A percentile compares a stretch with the other conserved stretches of the same genome.
Evolutionary conservation across 2,329 filamentous ascomycete genomes (phyloP).

Genomic region (Colletotrichum aenigma): DNA sequence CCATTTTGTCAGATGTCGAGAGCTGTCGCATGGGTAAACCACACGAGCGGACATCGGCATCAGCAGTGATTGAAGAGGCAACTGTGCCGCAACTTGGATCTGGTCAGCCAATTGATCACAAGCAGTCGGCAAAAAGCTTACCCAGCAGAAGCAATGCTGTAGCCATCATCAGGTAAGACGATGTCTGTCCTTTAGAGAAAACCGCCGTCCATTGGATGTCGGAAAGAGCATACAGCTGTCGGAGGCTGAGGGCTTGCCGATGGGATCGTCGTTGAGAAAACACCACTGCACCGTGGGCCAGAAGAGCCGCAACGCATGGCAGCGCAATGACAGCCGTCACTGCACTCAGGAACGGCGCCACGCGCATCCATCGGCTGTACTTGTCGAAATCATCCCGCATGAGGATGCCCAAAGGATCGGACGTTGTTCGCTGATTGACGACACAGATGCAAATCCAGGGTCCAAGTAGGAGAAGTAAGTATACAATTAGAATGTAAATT

Average conservation of each 20-base stretch:
- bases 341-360: slow-evolving; percentile 5
- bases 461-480: slow-evolving; percentile 4
- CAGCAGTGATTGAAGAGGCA: slow-evolving; percentile 9
- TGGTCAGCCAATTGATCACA: not conserved
- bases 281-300: slow-evolving; percentile 16
- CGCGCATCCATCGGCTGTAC: slow-evolving; percentile 6
- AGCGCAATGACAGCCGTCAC: slow-evolving; percentile 15
- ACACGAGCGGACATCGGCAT: slow-evolving; percentile 6
- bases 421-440: slow-evolving; percentile 1
- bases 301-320: slow-evolving; percentile 12
- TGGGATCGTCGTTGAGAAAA: slow-evolving; percentile 8
- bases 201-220: slow-evolving; percentile 16
- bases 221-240: slow-evolving; percentile 15
- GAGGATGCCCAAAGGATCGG: slow-evolving; percentile 1
- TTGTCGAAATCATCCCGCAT: slow-evolving; percentile 8
- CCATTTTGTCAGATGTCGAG: slow-evolving; percentile 2
- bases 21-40: slow-evolving; percentile 9
- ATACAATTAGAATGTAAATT: slow-evolving; percentile 9
- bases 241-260: slow-evolving; percentile 9
- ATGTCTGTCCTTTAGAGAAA: not conserved
- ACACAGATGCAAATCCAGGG: slow-evolving; percentile 17
- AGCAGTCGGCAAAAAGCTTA: not conserved
- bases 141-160: slow-evolving; percentile 3
- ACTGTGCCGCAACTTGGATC: not conserved
- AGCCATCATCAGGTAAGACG: slow-evolving; percentile 1